Percentiles rank a stretch among this genome's conserved stretches.
Evolutionary conservation across 2,329 filamentous ascomycete species (phyloP).

Genomic region (Ophiocordyceps robertsii): DNA sequence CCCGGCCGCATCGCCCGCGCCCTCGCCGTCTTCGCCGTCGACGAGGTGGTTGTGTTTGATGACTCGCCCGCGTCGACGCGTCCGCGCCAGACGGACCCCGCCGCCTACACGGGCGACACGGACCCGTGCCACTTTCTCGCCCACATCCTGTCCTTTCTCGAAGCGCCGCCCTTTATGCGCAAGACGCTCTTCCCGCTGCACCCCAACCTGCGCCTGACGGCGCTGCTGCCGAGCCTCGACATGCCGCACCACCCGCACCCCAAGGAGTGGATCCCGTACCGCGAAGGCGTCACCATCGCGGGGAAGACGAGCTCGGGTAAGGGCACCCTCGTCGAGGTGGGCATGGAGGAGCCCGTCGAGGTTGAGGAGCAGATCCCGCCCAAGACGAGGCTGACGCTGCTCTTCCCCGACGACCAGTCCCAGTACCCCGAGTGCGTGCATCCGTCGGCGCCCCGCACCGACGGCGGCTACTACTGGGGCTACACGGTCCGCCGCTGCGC

Average conservation of each 20-base stretch:
- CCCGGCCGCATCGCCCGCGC: conserved; percentile 69
- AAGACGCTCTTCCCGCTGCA: conserved; percentile 65
- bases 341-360: conserved; percentile 38
- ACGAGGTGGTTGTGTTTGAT: conserved; percentile 73
- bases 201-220: conserved; percentile 61
- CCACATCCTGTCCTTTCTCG: conserved; percentile 68
- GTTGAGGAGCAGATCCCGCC: conserved; percentile 50
- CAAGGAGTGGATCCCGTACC: conserved; percentile 66
- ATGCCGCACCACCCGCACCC: conserved; percentile 72
- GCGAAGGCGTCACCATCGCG: conserved; percentile 58
- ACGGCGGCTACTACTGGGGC: conserved; percentile 79
- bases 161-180: conserved; percentile 72
- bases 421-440: conserved; percentile 45
- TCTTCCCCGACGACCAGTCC: conserved; percentile 33
- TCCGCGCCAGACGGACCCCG: conserved; percentile 31
- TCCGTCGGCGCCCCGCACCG: conserved; percentile 55
- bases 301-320: conserved; percentile 25
- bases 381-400: conserved; percentile 62
- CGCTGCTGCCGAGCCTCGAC: conserved; percentile 62
- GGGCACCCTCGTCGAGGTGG: conserved; percentile 45
- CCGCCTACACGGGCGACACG: conserved; percentile 51
- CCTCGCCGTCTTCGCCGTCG: conserved; percentile 69
- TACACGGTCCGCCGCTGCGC: conserved; percentile 55
- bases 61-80: conserved; percentile 42
- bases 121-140: conserved; percentile 71